A percentile compares a stretch with the other conserved stretches of the same genome.
Evolutionary conservation across 2,329 filamentous ascomycete species (phyloP).

Genomic region (Talaromyces sp.): DNA sequence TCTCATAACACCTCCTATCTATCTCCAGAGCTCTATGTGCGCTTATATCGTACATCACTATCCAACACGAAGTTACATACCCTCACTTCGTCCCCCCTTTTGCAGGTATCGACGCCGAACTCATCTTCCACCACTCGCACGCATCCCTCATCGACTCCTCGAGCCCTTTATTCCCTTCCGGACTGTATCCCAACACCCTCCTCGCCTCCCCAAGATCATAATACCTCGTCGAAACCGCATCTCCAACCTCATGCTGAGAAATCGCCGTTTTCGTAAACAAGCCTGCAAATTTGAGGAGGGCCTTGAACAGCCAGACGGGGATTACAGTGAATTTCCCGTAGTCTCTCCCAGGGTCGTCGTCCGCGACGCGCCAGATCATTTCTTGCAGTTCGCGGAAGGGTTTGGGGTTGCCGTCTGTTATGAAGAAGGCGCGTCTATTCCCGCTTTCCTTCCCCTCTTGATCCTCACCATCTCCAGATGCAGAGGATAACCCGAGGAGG

Average conservation of each 20-base stretch:
- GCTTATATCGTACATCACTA: not conserved
- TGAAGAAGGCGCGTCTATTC: slow-evolving; percentile 11
- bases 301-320: slow-evolving; percentile 13
- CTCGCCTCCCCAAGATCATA: slow-evolving; percentile 11
- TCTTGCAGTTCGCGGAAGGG: slow-evolving; percentile 15
- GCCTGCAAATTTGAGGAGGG: not conserved
- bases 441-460: not conserved
- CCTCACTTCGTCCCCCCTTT: not conserved
- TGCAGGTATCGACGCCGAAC: too few relatives aligned
- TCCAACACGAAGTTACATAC: not conserved
- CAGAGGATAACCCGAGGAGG: not conserved
- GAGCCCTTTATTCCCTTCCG: slow-evolving; percentile 6
- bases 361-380: slow-evolving; percentile 17
- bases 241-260: slow-evolving; percentile 13
- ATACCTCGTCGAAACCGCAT: slow-evolving; percentile 16
- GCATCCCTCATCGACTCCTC: slow-evolving; percentile 6
- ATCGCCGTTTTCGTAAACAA: slow-evolving; percentile 9
- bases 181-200: slow-evolving; percentile 10
- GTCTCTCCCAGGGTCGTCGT: not conserved
- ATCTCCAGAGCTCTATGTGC: not conserved
- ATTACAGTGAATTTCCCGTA: slow-evolving; percentile 6
- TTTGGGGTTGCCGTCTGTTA: slow-evolving; percentile 15
- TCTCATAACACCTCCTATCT: too few relatives aligned
- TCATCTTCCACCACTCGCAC: slow-evolving; percentile 1
- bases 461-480: not conserved